phyloP scores from a whole-genome alignment of 768 basidiomycete genomes.

The Austroboletus festivus region DNA sequence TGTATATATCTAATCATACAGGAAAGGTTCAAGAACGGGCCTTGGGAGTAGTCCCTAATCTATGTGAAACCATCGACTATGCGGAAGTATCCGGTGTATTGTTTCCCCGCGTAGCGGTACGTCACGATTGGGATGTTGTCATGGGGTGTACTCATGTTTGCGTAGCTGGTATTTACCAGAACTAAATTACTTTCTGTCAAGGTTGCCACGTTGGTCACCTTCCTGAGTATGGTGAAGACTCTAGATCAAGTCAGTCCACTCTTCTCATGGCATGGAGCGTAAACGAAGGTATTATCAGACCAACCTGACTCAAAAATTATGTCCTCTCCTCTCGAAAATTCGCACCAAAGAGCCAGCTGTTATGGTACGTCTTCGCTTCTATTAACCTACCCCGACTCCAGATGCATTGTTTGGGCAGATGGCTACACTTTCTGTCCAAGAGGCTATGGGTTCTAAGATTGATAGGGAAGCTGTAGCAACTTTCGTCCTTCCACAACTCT shows the following conservation, averaged over 20 bases:
- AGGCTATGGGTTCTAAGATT: constrained; percentile 93
- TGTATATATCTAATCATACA: constrained; percentile 4
- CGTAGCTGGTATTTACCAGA: constrained; percentile 86
- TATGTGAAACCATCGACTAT: constrained; percentile 94
- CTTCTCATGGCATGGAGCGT: neutral
- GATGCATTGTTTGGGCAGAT: constrained; percentile 45
- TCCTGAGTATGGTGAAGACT: constrained; percentile 83
- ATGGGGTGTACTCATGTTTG: constrained; percentile 12
- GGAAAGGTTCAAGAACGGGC: constrained; percentile 90
- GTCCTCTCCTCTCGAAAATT: constrained; percentile 91
- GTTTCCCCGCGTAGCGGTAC: constrained; percentile 89
- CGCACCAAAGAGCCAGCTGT: constrained; percentile 95
- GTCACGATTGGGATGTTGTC: constrained; percentile 26
- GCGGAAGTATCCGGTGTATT: constrained; percentile 88
- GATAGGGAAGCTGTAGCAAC: constrained; percentile 91
- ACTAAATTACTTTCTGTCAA: constrained; percentile 89
- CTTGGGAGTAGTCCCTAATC: constrained; percentile 73
- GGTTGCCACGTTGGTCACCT: constrained; percentile 82
- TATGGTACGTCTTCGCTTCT: constrained; percentile 52
- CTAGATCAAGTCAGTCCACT: constrained; percentile 67
- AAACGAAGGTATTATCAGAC: constrained; percentile 41
- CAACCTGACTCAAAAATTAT: constrained; percentile 91
- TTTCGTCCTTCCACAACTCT: constrained; percentile 85
- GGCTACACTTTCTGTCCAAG: constrained; percentile 86
- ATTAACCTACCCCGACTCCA: neutral